These are phyloP conservation scores for Camelina sativa DNA, from an alignment of 345 rosid species.

Conservation along the genomic window DNA sequence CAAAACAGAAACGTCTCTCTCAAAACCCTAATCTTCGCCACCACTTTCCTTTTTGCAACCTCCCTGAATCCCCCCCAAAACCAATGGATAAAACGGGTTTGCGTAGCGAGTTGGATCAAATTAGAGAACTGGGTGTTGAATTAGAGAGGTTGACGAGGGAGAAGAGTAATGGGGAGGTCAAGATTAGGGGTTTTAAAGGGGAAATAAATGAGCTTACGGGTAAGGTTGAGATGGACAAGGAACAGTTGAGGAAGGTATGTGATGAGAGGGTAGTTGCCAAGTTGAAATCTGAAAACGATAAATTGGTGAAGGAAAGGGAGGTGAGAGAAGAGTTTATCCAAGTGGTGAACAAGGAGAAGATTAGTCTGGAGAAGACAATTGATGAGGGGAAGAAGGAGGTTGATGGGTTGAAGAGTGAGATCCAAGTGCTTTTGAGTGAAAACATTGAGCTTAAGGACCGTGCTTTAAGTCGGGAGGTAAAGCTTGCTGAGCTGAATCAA, in stretches of 20 bases:
- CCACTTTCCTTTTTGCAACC: no score
- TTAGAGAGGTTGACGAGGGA: conserved; percentile 43
- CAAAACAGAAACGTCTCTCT: no score
- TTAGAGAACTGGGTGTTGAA: conserved; percentile 42
- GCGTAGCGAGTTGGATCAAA: no score
- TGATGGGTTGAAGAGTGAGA: conserved; percentile 44
- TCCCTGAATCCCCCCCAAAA: no score
- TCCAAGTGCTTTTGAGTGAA: conserved; percentile 43
- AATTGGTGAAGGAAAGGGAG: conserved; percentile 47
- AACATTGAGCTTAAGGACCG: conserved; percentile 49
- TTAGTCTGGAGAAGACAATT: conserved; percentile 44
- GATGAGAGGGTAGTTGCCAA: conserved; percentile 51
- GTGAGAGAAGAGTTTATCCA: conserved; percentile 37
- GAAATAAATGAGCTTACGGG: conserved; percentile 41
- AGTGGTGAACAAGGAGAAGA: conserved; percentile 42
- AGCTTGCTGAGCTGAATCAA: conserved; percentile 47
- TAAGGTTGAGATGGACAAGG: conserved; percentile 49
- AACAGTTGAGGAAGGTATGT: conserved; percentile 35
- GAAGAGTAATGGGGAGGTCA: conserved; percentile 47
- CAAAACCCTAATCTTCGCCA: no score
- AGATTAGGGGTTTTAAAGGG: conserved; percentile 46
- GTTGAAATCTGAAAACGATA: conserved; percentile 44
- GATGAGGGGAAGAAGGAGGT: conserved; percentile 42
- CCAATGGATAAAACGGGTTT: no score
- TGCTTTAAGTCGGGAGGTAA: conserved; percentile 45